Base-by-base conservation (phyloP, 2,329 filamentous ascomycete species). In the Graphilbum fragrans region DNA sequence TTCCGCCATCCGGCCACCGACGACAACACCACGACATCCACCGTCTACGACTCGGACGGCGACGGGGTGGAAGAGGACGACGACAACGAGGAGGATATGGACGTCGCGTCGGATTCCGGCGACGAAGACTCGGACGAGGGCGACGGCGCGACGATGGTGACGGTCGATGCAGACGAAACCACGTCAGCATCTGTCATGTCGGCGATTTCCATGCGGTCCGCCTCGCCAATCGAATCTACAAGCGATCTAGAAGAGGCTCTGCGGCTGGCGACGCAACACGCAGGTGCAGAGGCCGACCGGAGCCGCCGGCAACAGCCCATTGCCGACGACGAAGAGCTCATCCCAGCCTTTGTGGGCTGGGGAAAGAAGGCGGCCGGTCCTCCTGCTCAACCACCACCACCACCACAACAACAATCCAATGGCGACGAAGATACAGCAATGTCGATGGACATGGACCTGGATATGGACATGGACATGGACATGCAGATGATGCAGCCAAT, bases 141-240 rank as follows among this genome's bases (percentile, higher is more conserved):
- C n/a, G 80, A 81, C 38, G 82, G 85, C 49, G 82, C 78, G 23
- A 88, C 84, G 1, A 81, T 85, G 58, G 86, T 88, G 78, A 90
- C 80, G 29, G 66, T 94, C 35, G 85, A 90, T 45, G 69, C 84
- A 17, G 84, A 92, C 43, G 83, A 88, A 50, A 73, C 81, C 47
- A 86, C 82, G 2, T 75, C 76, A 25, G 79, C 75, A 21, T 83
- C 82, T 16, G 63, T 76, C 35, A 73, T 69, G 35, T 83, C 82
- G 10, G 66, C 69, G 3, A 38, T 46, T n/a, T 46, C 46, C 21
- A 76, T 74, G 19, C 65, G 66, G 46, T 70, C 66, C 36, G 55
- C 58, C 31, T 67, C 61, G 40, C 68, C 67, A 22, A 80, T 74
- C 17, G 75, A 75, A 17, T 85, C 83, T 7, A 87, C 80, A 48